Base-by-base conservation (phyloP, 352 stramenopile genomes). In the Peronospora belbahrii region DNA sequence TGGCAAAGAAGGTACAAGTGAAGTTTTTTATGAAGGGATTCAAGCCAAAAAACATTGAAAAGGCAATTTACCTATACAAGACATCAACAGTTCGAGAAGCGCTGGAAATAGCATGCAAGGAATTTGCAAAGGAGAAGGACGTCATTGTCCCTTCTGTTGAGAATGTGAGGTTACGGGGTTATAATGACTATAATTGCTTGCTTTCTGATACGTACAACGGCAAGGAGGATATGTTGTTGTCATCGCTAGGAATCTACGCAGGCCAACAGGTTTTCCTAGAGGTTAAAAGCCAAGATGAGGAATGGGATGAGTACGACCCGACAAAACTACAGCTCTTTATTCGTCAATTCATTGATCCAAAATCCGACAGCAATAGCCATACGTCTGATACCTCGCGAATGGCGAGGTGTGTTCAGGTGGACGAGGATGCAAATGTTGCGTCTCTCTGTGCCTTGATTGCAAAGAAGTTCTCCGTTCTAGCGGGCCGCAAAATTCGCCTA, bases 11-110 rank as follows among this genome's bases (percentile, higher is more conserved):
- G 35, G 72, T 86, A 27, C 65, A 81, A 44, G 43, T 91, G 17
- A 85, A 86, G 37, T 82, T 91, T 42, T 88, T 78, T 52, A 79
- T 86, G 71, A 85, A 87, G 31, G 75, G 69, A n/a, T 67, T 45
- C 23, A 68, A 66, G 28, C 65, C 56, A 7, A 83, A 85, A 57
- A 84, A 71, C 36, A 42, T 87, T 15, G 73, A 88, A 40, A 87
- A 87, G 42, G 52, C 59, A 18, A 66, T 91, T 27, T 52, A 88
- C 36, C 41, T 91, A 6, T 91, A 88, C 73, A 85, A 83, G 52
- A 84, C 74, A 3, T 66, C 66, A 13, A 85, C 80, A 4, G 64
- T 91, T 25, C 51, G 53, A 5, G 70, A 88, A 34, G 73, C 71
- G 4, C 50, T 83, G 2, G 44, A 53, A 10, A 42, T 56, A 5